Conservation (phyloP, 192 early-diverging fungal genomes). For the Funneliformis geosporum region DNA sequence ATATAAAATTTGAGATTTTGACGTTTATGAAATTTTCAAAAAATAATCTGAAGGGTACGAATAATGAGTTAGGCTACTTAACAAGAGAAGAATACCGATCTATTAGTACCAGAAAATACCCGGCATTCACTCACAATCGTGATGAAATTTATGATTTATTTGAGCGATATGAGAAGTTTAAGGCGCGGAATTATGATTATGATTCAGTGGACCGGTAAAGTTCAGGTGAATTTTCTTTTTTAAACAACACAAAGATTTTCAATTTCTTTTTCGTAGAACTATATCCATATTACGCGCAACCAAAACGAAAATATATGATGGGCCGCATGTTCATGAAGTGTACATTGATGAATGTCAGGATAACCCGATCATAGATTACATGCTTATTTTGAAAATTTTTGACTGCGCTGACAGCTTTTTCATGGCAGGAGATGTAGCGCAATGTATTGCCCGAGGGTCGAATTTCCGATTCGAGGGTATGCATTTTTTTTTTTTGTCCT, state of each 20-base stretch:
- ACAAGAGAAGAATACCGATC: constrained; percentile 6
- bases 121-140: no score
- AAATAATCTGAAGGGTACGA: background rate
- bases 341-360: constrained; percentile 17
- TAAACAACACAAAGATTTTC: no score
- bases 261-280: constrained; percentile 1
- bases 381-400: constrained; percentile 19
- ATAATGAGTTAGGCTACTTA: background rate
- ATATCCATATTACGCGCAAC: constrained; percentile 1
- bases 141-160: no score
- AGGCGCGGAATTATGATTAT: background rate
- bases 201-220: constrained; percentile 2
- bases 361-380: background rate
- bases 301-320: background rate
- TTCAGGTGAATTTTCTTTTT: no score
- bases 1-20: background rate
- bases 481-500: background rate
- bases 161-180: constrained; percentile 12
- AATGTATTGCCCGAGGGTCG: constrained; percentile 12
- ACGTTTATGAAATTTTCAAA: no score
- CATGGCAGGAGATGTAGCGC: constrained; percentile 18
- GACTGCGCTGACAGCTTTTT: constrained; percentile 20
- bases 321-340: constrained; percentile 11
- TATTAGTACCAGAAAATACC: no score
- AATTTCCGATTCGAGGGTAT: constrained; percentile 18